Evolutionary conservation across 176 grass and related monocot genomes (phyloP), one percentile per base, ranked within the genome.

Genomic region (Poa pratensis): DNA sequence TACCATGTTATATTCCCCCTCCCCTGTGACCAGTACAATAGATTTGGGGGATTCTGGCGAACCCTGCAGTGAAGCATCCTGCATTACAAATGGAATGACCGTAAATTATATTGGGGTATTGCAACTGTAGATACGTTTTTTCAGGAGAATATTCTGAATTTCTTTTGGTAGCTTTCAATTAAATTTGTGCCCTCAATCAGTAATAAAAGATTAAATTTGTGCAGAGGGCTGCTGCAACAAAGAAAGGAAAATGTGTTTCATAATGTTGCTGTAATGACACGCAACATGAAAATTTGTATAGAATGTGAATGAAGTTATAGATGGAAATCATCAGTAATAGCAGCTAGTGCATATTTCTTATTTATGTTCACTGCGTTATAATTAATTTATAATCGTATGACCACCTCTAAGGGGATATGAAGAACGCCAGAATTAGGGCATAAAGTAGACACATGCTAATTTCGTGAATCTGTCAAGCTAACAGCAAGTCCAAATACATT

Each of bases 21-120:
- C 90, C 78, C 95, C 95, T 69, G 95, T 98, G 69, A 98, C 90
- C 52, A 98, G 48, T 78, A 95, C 87, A 81, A 98, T 65, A 87
- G 95, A 93, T 91, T 98, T 98, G 48, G 92, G 93, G 59, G 95
- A 90, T 86, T 98, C 95, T 59, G 95, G 95, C 61, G 84, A 91
- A 72, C 93, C 95, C 73, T 93, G 91, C n/a, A 95, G 88, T 53
- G 93, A 95, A 80, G 95, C 95, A 92, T 95, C 93, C 95, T 98
- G 81, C 34, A 78, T 73, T 70, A 80, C 35, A 84, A 84, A 45
- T 16, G 69, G 27, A 68, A 23, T 40, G 22, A 17, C 39, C 40
- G 19, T 69, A 19, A 85, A 81, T 80, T 71, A 23, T 79, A 53
- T 35, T 1, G 2, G 70, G 6, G 8, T 7, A 23, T 26, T 80